These are phyloP conservation scores for Xylaria sp. DNA, from an alignment of 2,329 filamentous ascomycete genomes.

Conservation along the genomic window DNA sequence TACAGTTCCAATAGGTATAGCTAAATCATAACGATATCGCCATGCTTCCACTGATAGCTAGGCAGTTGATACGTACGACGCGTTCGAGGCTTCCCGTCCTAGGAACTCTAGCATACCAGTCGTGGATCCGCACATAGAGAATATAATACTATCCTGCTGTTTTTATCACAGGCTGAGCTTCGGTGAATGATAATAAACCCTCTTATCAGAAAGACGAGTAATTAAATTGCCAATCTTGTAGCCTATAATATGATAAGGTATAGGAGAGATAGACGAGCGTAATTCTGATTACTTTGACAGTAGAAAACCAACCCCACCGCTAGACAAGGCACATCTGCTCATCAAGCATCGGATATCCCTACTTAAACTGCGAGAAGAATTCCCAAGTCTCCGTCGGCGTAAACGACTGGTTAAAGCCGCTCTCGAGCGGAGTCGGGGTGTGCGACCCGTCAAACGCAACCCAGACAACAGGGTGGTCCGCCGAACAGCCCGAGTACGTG, in stretches of 20 bases:
- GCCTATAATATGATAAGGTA: background rate
- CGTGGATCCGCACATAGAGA: background rate
- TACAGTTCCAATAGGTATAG: background rate
- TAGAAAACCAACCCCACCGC: background rate
- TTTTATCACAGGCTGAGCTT: no score
- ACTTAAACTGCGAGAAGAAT: constrained; percentile 48
- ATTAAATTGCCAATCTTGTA: background rate
- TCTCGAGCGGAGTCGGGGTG: constrained; percentile 42
- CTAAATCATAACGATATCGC: background rate
- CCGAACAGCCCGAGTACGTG: constrained; percentile 46
- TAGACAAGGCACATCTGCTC: background rate
- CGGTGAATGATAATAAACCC: no score
- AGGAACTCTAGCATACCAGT: background rate
- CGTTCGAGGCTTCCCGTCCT: background rate
- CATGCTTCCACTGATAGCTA: background rate
- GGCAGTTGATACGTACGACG: background rate
- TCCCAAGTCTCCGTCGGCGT: constrained; percentile 48
- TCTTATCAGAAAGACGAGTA: no score
- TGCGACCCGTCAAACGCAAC: constrained; percentile 50
- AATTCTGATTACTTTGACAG: background rate
- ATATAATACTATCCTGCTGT: background rate
- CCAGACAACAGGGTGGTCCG: constrained; percentile 51
- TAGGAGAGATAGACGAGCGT: background rate
- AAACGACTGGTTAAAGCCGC: constrained; percentile 31
- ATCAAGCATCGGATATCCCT: background rate